These are phyloP conservation scores for Herpetospermum pedunculosum DNA, from an alignment of 306 rosid species.

Conservation along the genomic window DNA sequence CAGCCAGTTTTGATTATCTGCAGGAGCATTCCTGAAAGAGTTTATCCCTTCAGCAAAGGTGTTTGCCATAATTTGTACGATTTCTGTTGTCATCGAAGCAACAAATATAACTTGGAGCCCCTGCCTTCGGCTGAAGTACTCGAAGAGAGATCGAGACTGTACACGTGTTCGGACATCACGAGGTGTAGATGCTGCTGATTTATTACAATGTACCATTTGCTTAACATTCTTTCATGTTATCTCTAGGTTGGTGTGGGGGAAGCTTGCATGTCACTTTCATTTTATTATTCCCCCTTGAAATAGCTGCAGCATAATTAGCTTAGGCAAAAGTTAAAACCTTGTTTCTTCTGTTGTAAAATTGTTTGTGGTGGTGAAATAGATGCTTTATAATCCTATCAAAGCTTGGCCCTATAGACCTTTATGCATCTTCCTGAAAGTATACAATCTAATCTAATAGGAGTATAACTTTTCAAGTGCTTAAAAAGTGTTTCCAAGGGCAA, in stretches of 20 bases:
- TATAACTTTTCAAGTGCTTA: too few species aligned
- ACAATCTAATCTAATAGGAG: too few species aligned
- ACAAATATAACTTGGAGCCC: slow-evolving; percentile 33
- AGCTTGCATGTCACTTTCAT: neutral
- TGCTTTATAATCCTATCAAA: neutral
- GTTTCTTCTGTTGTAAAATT: slow-evolving; percentile 1
- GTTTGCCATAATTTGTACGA: slow-evolving; percentile 46
- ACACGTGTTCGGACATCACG: slow-evolving; percentile 45
- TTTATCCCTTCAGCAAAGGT: slow-evolving; percentile 86
- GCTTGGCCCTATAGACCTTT: neutral
- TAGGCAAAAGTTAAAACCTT: neutral
- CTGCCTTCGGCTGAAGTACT: slow-evolving; percentile 49
- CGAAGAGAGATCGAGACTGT: slow-evolving; percentile 57
- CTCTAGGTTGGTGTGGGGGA: neutral
- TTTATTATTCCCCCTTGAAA: neutral
- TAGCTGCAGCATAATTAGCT: neutral
- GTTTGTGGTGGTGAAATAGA: slow-evolving; percentile 2
- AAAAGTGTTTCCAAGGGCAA: too few species aligned
- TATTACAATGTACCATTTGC: neutral
- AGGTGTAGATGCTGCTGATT: slow-evolving; percentile 41
- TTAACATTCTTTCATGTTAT: slow-evolving; percentile 7
- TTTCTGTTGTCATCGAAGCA: slow-evolving; percentile 52
- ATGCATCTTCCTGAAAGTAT: neutral
- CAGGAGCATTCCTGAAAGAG: slow-evolving; percentile 79
- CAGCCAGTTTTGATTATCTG: slow-evolving; percentile 2